Evolutionary conservation across 306 rosid species (phyloP), one percentile per base, ranked within the genome.

Genomic region (Prunus dulcis): DNA sequence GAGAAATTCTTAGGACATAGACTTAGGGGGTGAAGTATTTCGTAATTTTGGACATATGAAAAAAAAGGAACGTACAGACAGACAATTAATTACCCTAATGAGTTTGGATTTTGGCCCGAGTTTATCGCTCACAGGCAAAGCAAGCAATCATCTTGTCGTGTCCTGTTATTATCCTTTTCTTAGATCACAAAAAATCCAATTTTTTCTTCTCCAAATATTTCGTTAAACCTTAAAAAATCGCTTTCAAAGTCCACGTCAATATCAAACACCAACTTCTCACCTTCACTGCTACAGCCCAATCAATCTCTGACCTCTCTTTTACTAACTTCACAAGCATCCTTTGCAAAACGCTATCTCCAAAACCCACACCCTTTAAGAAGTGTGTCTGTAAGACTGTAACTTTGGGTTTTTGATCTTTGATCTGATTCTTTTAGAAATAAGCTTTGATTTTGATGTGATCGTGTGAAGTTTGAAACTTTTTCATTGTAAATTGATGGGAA

Each of bases 401-500:
- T 38, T 56, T 3, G 76, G 76, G 76, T 55, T 20, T 20, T 20
- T 56, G 19, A 17, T 51, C 30, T 7, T 72, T 65, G 50, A 53
- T 71, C 65, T 47, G 65, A 52, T 81, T 53, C 41, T 56, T 2
- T 22, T 17, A 47, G 38, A 23, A 47, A 34, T 3, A 64, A 17
- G 69, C 53, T 68, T 12, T 45, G 52, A 56, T 17, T 38, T 60
- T 85, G 70, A 71, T 83, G 87, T 63, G 60, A 22, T 55, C 34
- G 74, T 25, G 12, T 66, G 53, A 72, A 86, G 71, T 11, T 83
- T 66, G 81, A 68, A 78, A 75, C 79, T 79, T 77, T 72, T 52
- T 38, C 20, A 9, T 50, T 71, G 38, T 63, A 62, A 23, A 34
- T 82, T 85, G 79, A 91, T 94, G 97, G 92, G 85, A 84, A 83